Base-by-base conservation (phyloP, 2,329 filamentous ascomycete genomes). In the Aureobasidium sp. region DNA sequence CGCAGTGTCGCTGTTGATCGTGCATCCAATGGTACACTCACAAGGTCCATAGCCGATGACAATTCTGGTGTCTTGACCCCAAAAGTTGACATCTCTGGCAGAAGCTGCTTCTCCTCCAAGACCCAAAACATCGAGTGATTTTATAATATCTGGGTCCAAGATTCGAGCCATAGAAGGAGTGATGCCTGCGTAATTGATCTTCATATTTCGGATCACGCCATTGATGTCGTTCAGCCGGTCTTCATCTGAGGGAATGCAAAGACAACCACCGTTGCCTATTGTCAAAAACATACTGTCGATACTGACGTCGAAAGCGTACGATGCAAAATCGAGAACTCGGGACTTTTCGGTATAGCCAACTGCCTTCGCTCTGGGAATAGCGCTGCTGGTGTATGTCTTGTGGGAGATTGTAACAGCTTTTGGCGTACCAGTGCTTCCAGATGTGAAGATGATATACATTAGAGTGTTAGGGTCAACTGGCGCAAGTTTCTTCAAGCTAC, bases 341-440 rank as follows among this genome's bases (percentile, higher is more conserved):
- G 63, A 59, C 16, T 61, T 61, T 9, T 45, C 41, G 5, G 42
- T 61, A 15, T 53, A 62, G 32, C 58, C 58, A 8, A 61, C 44
- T n/a, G 61, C 61, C 48, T 59, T 52, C 15, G 44, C 53, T 1
- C 75, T 74, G 4, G 76, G 74, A 27, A 86, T 80, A 0, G 77
- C 79, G 3, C 77, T 79, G 3, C 76, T 73, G 8, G 86, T 73
- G 55, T 85, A 85, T 0, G 81, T 84, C 27, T 83, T 84, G 30
- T 69, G 65, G 2, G 65, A 63, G 27, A 61, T 42, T 39, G 49
- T 65, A 21, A 69, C 66, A 1, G 67, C 67, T 45, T 70, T 71
- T 7, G 69, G 67, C 11, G 66, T 65, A 9, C 68, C 67, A 9
- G 66, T 68, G 25, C 66, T 68, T n/a, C 69, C 67, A 27, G 67